phyloP scores from a whole-genome alignment of 768 basidiomycete species.

The Boletus bicolor region DNA sequence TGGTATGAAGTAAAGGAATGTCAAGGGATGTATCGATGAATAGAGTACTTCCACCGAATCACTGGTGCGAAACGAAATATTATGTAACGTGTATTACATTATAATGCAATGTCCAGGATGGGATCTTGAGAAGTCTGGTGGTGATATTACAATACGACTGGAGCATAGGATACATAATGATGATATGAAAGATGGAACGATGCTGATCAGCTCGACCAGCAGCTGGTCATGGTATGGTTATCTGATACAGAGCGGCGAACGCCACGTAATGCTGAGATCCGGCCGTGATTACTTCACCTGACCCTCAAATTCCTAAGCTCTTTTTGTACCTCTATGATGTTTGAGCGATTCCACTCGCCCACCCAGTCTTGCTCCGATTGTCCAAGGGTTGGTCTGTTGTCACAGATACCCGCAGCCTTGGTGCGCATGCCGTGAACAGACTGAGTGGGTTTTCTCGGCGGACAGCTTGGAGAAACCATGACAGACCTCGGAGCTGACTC shows the following conservation, averaged over 20 bases:
- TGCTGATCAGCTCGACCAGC: slow-evolving; percentile 14
- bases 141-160: slow-evolving; percentile 11
- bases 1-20: neutral
- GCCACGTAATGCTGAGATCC: neutral
- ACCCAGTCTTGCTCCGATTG: slow-evolving; percentile 27
- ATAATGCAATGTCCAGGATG: slow-evolving; percentile 1
- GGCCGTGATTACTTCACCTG: slow-evolving; percentile 4
- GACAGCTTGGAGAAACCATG: neutral
- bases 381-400: neutral
- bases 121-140: neutral
- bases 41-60: neutral
- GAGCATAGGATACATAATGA: neutral
- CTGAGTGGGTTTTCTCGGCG: slow-evolving; percentile 9
- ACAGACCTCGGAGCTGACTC: neutral
- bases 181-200: neutral
- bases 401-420: neutral
- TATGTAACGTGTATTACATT: neutral
- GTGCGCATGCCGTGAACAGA: slow-evolving; percentile 12
- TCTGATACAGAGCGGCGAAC: neutral
- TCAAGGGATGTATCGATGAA: neutral
- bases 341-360: slow-evolving; percentile 40
- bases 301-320: slow-evolving; percentile 32
- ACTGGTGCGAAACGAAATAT: neutral
- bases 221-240: slow-evolving; percentile 1
- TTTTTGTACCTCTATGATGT: slow-evolving; percentile 39